Percentiles rank a stretch among this genome's conserved stretches.
Evolutionary conservation across 768 basidiomycete genomes (phyloP).

Genomic region (Mycena rebaudengoi): DNA sequence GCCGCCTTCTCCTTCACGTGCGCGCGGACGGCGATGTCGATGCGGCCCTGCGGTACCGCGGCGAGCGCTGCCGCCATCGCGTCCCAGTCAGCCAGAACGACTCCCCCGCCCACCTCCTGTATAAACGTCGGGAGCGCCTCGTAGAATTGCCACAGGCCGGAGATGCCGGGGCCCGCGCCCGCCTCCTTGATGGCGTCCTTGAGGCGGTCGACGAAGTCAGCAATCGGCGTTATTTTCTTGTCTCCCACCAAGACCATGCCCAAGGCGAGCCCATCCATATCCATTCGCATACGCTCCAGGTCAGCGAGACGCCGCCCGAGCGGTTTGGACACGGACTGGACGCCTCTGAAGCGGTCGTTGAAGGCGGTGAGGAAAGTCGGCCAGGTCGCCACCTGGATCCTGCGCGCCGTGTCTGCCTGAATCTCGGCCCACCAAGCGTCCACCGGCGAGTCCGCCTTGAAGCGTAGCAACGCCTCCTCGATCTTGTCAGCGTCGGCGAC

Average conservation of each 20-base stretch:
- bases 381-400: too few species aligned
- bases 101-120: too few species aligned
- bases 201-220: not conserved
- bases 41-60: not conserved
- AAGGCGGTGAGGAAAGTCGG: not conserved
- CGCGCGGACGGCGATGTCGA: too few species aligned
- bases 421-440: too few species aligned
- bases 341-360: not conserved
- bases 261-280: not conserved
- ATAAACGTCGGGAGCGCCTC: not conserved
- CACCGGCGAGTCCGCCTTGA: too few species aligned
- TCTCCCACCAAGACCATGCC: not conserved
- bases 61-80: not conserved
- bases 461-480: too few species aligned
- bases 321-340: not conserved
- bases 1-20: not conserved
- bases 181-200: not conserved
- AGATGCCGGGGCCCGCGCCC: not conserved
- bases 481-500: too few species aligned
- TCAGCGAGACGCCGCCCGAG: not conserved
- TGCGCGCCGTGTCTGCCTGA: too few species aligned
- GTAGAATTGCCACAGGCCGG: not conserved
- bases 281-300: not conserved
- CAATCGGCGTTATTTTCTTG: not conserved
- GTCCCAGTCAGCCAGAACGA: not conserved